Base-by-base conservation (phyloP, 495 filamentous ascomycete genomes). In the Neurospora sp. region DNA sequence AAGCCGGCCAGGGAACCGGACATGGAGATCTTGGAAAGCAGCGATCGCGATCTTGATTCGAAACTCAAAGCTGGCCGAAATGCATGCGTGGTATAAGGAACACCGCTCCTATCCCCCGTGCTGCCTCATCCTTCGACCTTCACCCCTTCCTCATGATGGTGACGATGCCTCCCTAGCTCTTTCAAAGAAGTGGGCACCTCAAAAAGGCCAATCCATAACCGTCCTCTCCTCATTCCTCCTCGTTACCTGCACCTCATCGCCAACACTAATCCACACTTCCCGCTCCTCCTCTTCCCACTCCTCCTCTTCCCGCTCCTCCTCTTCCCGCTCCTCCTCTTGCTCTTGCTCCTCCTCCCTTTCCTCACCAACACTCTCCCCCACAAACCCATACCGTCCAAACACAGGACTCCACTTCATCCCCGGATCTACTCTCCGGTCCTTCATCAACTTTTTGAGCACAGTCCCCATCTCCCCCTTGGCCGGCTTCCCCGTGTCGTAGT, bases 371-470 rank as follows among this genome's bases (percentile, higher is more conserved):
- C 31, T 77, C 35, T 68, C 77, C 44, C 41, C 83, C 59, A 91
- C 77, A 78, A 94, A 96, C 5, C 85, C 89, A 83, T 96, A 97
- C 65, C 93, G 84, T 31, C 94, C 94, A 87, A 95, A 96, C 1
- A 96, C 88, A 45, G 94, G 94, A 79, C 87, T 90, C 79, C 87
- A 96, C 79, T 88, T 93, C 2, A 84, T 84, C 0, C 93, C 93
- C 27, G 73, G 65, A 81, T 97, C 94, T 3, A 96, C 91, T 72
- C 94, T 83, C 53, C 94, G 86, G 81, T 95, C 92, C 71, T 85
- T 88, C 86, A 91, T 90, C 75, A 96, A 77, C 75, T 90, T 90
- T 84, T 95, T 95, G 70, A 96, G 79, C 12, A 94, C 85, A 17
- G 78, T 82, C 1, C 91, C 92, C n/a, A 82, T 80, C 80, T 91